Evolutionary conservation across 1,139 yeast species (phyloP).

Genomic region (Debaryomyces udenii): DNA sequence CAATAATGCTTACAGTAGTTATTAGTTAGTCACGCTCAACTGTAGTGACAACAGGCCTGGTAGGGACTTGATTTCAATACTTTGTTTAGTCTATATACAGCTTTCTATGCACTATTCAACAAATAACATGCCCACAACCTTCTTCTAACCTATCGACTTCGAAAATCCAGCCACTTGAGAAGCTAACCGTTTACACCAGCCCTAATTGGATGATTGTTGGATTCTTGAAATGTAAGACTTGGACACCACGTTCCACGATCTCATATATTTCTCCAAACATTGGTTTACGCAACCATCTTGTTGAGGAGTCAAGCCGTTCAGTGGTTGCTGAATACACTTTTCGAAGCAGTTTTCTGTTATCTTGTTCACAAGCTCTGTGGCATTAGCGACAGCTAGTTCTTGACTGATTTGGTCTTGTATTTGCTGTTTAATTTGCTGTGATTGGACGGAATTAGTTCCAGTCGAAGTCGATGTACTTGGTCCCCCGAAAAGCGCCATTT

Average conservation of each 20-base stretch:
- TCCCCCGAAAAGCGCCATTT: conserved; percentile 39
- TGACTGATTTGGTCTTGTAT: conserved; percentile 74
- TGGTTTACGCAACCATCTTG: conserved; percentile 62
- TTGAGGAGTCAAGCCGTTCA: conserved; percentile 34
- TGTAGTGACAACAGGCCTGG: background rate
- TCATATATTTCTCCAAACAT: conserved; percentile 87
- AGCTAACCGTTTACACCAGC: too few species aligned
- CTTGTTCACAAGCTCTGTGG: conserved; percentile 82
- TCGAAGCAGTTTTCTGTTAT: conserved; percentile 89
- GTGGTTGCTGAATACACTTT: conserved; percentile 66
- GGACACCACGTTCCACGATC: conserved; percentile 86
- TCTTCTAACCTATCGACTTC: too few species aligned
- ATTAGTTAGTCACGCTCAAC: too few species aligned
- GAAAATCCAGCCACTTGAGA: too few species aligned
- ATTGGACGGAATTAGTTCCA: conserved; percentile 19
- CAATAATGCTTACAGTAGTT: too few species aligned
- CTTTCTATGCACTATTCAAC: conserved; percentile 6
- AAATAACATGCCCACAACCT: too few species aligned
- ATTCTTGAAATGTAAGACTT: conserved; percentile 75
- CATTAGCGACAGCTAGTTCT: conserved; percentile 87
- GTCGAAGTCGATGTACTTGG: conserved; percentile 24
- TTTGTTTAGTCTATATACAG: conserved; percentile 6
- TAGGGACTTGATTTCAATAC: too few species aligned
- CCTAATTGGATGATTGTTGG: conserved; percentile 33
- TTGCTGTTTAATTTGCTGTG: conserved; percentile 51